These are phyloP conservation scores for Colletotrichum neosansevieriae DNA, from an alignment of 2,329 filamentous ascomycete genomes.

Conservation along the genomic window DNA sequence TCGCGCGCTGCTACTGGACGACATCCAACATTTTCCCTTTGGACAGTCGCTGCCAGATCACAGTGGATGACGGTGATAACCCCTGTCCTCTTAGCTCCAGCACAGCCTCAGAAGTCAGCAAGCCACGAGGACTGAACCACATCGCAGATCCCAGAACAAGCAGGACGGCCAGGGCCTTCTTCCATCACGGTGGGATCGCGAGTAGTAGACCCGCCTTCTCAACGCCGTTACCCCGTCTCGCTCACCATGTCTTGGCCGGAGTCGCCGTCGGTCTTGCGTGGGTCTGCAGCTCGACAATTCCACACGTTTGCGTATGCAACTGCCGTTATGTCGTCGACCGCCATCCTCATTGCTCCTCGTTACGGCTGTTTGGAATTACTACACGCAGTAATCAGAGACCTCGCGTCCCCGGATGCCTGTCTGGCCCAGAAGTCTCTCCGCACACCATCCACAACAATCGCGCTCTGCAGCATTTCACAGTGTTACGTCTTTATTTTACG, in stretches of 20 bases:
- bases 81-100: conserved; percentile 34
- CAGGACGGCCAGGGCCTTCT: conserved; percentile 17
- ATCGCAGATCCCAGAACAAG: conserved; percentile 19
- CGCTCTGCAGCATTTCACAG: not conserved
- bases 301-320: conserved; percentile 30
- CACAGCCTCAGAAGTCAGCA: conserved; percentile 40
- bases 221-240: conserved; percentile 35
- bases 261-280: conserved; percentile 39
- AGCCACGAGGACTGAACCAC: conserved; percentile 40
- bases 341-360: conserved; percentile 17
- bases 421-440: conserved; percentile 17
- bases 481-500: conserved; percentile 27
- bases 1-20: conserved; percentile 30
- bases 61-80: conserved; percentile 15
- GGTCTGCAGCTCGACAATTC: conserved; percentile 26
- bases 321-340: conserved; percentile 27
- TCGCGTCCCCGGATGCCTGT: conserved; percentile 27
- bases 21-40: conserved; percentile 2
- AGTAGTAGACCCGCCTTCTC: conserved; percentile 29
- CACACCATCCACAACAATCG: conserved; percentile 14
- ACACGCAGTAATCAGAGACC: conserved; percentile 2
- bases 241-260: conserved; percentile 36
- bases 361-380: not conserved
- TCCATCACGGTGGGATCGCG: conserved; percentile 29
- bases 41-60: not conserved